Base-by-base conservation (phyloP, 2,329 filamentous ascomycete species). In the Ramularia collo-cygni region DNA sequence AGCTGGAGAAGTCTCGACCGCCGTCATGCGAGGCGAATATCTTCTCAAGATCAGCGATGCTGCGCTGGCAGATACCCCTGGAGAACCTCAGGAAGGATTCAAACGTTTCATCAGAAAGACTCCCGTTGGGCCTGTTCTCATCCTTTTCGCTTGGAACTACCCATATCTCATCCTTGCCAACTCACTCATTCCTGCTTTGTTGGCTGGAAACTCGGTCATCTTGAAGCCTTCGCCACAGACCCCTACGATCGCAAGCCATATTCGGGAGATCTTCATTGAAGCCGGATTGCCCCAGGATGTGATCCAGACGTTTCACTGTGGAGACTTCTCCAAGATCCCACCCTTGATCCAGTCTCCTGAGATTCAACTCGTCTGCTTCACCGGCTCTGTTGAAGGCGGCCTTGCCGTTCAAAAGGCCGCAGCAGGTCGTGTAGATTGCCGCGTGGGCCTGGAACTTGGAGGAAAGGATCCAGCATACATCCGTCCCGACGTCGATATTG, bases 61-160 rank as follows among this genome's bases (percentile, higher is more conserved):
- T 29, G 79, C 77, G 1, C 71, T 96, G 38, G 77, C 81, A 56
- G 84, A 93, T 54, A 88, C 86, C 0, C 76, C 83, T 19, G 89
- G 89, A 7, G 86, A 94, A 61, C 65, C 77, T 2, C 87, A 96
- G 66, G 77, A 83, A 57, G 89, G 90, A 0, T 95, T 95, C 71
- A 88, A 82, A 67, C 76, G 90, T 51, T 95, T 85, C 59, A 87
- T 96, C 60, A 81, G 81, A 62, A 94, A 93, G 65, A 77, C 86
- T 7, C 86, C 90, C 1, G 77, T 95, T 37, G 90, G 90, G 1
- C 87, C 88, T 8, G 84, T 92, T 12, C 73, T 96, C 43, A 75
- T 95, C 50, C 78, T 96, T 45, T 95, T 95, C 65, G 84, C 90
- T 1, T 96, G 90, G 90, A 96, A 96, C 67, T 96, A 96, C 59